phyloP scores from a whole-genome alignment of 768 basidiomycete species.

The Lactarius sp. region DNA sequence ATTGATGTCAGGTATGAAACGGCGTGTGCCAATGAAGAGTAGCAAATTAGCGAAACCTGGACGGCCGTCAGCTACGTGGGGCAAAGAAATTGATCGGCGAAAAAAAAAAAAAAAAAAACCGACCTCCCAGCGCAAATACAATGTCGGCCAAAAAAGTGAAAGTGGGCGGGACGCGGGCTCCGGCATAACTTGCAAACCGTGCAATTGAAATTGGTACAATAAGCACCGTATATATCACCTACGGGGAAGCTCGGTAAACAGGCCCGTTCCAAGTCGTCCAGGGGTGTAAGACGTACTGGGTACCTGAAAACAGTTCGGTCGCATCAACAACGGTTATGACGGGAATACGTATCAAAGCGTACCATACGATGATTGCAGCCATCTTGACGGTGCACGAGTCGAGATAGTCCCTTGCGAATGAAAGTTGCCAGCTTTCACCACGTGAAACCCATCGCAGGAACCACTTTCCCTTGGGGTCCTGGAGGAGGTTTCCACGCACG shows the following conservation, averaged over 20 bases:
- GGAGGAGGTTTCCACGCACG: constrained; percentile 36
- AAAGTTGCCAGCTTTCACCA: constrained; percentile 33
- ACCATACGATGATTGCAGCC: constrained; percentile 36
- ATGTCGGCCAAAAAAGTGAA: constrained; percentile 34
- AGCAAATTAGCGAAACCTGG: constrained; percentile 34
- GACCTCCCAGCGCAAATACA: constrained; percentile 34
- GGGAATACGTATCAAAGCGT: background rate
- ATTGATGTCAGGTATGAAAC: constrained; percentile 30
- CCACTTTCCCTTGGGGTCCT: constrained; percentile 29
- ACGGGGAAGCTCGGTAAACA: background rate
- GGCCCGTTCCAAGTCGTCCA: background rate
- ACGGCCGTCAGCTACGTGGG: background rate
- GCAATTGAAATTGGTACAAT: constrained; percentile 35
- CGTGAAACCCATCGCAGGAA: constrained; percentile 32
- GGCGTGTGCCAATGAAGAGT: constrained; percentile 32
- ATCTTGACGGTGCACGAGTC: constrained; percentile 33
- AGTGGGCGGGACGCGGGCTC: constrained; percentile 30
- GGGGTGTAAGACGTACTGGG: constrained; percentile 25
- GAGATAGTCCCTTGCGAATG: constrained; percentile 32
- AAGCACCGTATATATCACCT: constrained; percentile 33
- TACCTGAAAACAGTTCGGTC: constrained; percentile 17
- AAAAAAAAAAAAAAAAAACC: background rate
- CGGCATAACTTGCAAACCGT: constrained; percentile 32
- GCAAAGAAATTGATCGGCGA: background rate
- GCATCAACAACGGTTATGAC: background rate